Conservation (phyloP, 805 yeast genomes). For the Osmozyma mogii region DNA sequence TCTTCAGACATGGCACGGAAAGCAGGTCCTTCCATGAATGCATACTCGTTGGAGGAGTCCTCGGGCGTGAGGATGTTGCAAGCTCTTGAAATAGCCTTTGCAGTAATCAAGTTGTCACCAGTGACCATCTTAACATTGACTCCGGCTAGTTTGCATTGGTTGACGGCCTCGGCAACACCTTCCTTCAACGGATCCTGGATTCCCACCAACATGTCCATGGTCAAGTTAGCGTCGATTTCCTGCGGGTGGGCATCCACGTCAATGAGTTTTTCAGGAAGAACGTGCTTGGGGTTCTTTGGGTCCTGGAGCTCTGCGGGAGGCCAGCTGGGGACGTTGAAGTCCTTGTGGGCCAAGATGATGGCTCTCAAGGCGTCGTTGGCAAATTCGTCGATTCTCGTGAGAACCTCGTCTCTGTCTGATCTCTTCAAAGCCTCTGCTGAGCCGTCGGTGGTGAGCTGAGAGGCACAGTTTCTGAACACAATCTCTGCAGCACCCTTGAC, state of each 20-base stretch:
- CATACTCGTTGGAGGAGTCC: constrained; percentile 42
- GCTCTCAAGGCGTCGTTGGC: constrained; percentile 84
- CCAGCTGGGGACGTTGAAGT: constrained; percentile 50
- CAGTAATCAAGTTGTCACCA: constrained; percentile 90
- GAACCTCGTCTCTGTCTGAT: constrained; percentile 18
- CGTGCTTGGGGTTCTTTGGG: constrained; percentile 26
- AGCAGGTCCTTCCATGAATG: constrained; percentile 88
- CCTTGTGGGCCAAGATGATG: constrained; percentile 78
- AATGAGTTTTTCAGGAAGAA: constrained; percentile 30
- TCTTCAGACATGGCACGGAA: constrained; percentile 60
- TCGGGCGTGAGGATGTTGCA: constrained; percentile 68
- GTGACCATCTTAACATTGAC: constrained; percentile 97
- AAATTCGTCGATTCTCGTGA: constrained; percentile 38
- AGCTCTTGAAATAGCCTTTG: constrained; percentile 78
- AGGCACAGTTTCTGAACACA: constrained; percentile 54
- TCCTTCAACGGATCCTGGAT: constrained; percentile 90
- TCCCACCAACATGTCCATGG: constrained; percentile 64
- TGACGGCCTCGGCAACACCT: constrained; percentile 86
- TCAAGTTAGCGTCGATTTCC: constrained; percentile 14
- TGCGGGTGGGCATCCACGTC: constrained; percentile 16
- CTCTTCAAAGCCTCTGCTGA: constrained; percentile 28
- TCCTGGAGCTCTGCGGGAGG: constrained; percentile 49
- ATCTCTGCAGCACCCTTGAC: constrained; percentile 96
- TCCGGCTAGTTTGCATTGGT: constrained; percentile 82
- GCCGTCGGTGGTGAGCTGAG: constrained; percentile 15